phyloP scores from a whole-genome alignment of 2,329 filamentous ascomycete genomes.

The Trichoderma semiorbis region DNA sequence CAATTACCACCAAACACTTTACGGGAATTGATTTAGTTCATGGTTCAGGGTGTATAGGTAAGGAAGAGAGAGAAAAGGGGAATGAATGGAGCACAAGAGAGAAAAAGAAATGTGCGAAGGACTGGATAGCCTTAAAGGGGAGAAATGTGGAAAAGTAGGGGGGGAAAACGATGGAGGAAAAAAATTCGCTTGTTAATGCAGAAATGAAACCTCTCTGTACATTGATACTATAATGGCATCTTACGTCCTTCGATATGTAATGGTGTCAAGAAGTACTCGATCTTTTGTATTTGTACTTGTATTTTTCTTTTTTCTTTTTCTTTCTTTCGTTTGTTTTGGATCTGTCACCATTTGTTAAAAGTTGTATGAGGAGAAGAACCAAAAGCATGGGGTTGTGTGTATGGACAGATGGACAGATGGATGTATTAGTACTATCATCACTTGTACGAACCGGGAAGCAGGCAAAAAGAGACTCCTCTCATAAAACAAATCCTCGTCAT shows the following conservation, averaged over 20 bases:
- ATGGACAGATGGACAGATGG: background rate
- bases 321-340: background rate
- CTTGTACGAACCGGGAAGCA: background rate
- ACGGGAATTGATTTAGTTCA: background rate
- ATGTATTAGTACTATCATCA: background rate
- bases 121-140: background rate
- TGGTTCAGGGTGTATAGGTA: conserved; percentile 5
- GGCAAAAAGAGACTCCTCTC: background rate
- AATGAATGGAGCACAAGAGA: background rate
- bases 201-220: conserved; percentile 19
- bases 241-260: conserved; percentile 7
- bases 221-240: conserved; percentile 19
- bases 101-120: background rate
- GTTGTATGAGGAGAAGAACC: background rate
- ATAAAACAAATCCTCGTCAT: background rate
- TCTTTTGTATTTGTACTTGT: background rate
- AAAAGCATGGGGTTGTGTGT: no score
- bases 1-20: background rate
- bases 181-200: conserved; percentile 2
- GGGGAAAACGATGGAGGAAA: background rate
- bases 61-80: background rate
- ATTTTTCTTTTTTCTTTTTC: background rate
- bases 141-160: background rate
- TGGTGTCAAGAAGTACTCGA: conserved; percentile 6
- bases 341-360: background rate